A percentile compares a stretch with the other conserved stretches of the same genome.
These are phyloP conservation scores for Malus hybrid DNA, from an alignment of 331 rosid genomes.

Conservation along the genomic window DNA sequence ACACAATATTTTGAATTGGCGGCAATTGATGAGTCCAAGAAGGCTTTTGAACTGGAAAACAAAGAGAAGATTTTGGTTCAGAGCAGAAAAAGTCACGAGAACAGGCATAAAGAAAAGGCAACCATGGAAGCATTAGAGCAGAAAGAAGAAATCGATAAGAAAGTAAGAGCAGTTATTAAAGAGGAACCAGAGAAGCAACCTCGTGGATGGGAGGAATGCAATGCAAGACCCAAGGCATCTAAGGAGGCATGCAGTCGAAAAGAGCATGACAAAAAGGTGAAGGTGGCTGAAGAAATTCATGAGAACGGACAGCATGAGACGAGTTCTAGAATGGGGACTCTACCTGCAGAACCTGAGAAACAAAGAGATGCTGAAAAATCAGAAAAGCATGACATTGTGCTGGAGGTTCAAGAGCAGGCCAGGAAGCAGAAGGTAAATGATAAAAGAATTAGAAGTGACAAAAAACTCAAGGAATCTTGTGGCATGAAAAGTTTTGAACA, in stretches of 20 bases:
- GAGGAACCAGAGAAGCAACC: constrained; percentile 34
- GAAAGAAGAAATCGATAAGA: constrained; percentile 25
- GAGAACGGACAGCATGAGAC: constrained; percentile 34
- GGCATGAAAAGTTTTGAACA: constrained; percentile 29
- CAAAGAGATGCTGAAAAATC: constrained; percentile 24
- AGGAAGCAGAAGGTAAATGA: constrained; percentile 26
- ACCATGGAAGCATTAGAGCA: constrained; percentile 29
- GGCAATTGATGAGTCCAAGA: constrained; percentile 50
- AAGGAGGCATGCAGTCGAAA: constrained; percentile 28
- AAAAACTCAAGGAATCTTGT: constrained; percentile 23
- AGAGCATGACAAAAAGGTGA: constrained; percentile 37
- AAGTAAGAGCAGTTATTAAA: constrained; percentile 23
- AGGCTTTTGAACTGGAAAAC: constrained; percentile 32
- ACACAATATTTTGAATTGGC: constrained; percentile 74
- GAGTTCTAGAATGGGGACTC: constrained; percentile 19
- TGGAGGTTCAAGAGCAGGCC: constrained; percentile 32
- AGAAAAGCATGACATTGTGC: constrained; percentile 16
- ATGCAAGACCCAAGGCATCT: constrained; percentile 29
- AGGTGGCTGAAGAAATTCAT: constrained; percentile 23
- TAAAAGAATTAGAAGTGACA: constrained; percentile 26
- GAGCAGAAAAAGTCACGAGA: constrained; percentile 26
- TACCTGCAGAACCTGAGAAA: constrained; percentile 35
- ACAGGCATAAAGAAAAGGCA: constrained; percentile 29
- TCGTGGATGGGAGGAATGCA: constrained; percentile 29
- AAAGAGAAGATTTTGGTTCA: constrained; percentile 27